Evolutionary conservation across 768 basidiomycete genomes (phyloP), one percentile per base, ranked within the genome.

Genomic region (Hysterangium stoloniferum): DNA sequence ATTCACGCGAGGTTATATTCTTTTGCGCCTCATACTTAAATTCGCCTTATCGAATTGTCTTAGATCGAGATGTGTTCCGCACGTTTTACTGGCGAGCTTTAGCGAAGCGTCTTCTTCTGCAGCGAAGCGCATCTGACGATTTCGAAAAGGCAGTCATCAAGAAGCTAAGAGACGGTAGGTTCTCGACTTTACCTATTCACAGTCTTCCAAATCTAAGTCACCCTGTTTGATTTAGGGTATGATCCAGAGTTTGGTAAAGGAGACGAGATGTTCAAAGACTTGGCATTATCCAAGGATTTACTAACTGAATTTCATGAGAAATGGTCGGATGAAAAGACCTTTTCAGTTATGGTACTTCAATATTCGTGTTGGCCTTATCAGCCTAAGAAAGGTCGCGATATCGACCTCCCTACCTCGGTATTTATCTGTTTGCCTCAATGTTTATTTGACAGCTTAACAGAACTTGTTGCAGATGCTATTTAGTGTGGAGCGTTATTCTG

Each of bases 171-270:
- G 82, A 90, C 55, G 68, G 80, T 80, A 57, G 60, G 89, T 80
- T 37, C 4, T 42, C 8, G 17, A 36, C 27, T 11, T 8, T 34
- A 29, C 22, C 5, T 32, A 19, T 15, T n/a, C 31, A n/a, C 27
- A 47, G 22, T 32, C 19, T 33, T 5, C 29, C 28, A 19, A 2
- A 44, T 25, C 38, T 27, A 27, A 8, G 12, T 48, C 6, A 33
- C 8, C 8, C 17, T 40, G 11, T 48, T 41, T 4, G 22, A 22
- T 48, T 40, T 59, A 95, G 95, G 85, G 46, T 95, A 94, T 59
- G 96, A 98, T 62, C 86, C 93, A 9, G 93, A 95, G 54, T 98
- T 98, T 60, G 87, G 85, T 6, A 86, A 86, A 69, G 91, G 92
- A 44, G 89, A 92, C 58, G 81, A 90, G 34, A 95, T 98, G 95